Base-by-base conservation (phyloP, 257 asterid species). In the Nicotiana benthamiana region DNA sequence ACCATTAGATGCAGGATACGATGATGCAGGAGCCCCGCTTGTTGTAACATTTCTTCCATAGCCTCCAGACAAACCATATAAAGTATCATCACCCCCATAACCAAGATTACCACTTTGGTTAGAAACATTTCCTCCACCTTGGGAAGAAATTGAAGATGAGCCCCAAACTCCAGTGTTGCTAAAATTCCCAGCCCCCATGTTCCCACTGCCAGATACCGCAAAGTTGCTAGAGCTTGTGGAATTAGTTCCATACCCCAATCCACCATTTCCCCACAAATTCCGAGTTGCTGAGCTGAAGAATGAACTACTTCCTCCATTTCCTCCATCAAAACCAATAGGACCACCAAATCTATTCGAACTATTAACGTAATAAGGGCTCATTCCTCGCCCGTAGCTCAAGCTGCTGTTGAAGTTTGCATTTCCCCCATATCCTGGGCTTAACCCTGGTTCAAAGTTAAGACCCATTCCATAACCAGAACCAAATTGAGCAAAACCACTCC, bases 381-480 rank as follows among this genome's bases (percentile, higher is more conserved):
- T 46, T 70, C 83, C 82, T 36, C 83, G 80, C 2, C 83, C 85
- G 5, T 83, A 83, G 83, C 61, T 79, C 80, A 83, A 80, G 80
- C 16, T 79, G 66, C 56, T 79, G 66, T 68, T 79, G 48, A 79
- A 79, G 56, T 79, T 83, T 46, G 61, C 80, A 79, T 54, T 60
- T 43, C 77, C 85, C 13, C 77, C 83, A 48, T 83, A 83, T 54
- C 79, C 79, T 34, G 83, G 80, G 57, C 83, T 63, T 46, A 79
- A 32, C 9, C 83, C 83, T 13, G 83, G 83, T 68, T 83, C 85
- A 79, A 68, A 83, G 65, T 83, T 83, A 28, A 83, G 65, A 32
- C 85, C 82, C 68, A 83, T n/a, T 59, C 83, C 83, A 67, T 83
- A 83, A 5, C 82, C 85, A 79, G 82, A 70, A 75, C 75, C 80